phyloP scores from a whole-genome alignment of 2,329 filamentous ascomycete genomes.

The Ophiostoma australiae region DNA sequence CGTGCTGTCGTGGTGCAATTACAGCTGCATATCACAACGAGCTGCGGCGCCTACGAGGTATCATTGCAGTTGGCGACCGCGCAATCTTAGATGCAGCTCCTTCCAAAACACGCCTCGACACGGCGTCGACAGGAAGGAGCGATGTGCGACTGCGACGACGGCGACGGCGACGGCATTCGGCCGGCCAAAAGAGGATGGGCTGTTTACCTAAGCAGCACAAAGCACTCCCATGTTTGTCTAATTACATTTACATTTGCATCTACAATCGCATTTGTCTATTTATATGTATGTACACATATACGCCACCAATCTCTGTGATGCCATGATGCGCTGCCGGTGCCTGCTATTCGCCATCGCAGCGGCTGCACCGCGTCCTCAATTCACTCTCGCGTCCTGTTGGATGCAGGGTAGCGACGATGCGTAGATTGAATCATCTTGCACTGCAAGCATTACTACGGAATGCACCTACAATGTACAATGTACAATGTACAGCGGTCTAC shows the following conservation, averaged over 20 bases:
- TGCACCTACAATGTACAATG: too few relatives aligned
- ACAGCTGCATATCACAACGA: neutral
- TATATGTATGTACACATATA: neutral
- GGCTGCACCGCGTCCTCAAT: neutral
- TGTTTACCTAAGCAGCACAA: too few relatives aligned
- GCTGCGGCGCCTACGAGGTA: too few relatives aligned
- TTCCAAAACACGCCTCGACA: neutral
- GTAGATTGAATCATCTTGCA: neutral
- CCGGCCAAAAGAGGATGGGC: too few relatives aligned
- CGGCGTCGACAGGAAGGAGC: neutral
- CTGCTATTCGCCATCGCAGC: neutral
- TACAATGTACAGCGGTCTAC: too few relatives aligned
- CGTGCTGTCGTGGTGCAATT: neutral
- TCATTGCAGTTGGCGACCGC: neutral
- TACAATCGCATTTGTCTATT: neutral
- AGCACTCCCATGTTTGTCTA: too few relatives aligned
- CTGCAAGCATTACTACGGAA: too few relatives aligned
- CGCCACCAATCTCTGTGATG: slow-evolving; percentile 7
- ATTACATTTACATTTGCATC: neutral
- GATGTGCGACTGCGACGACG: too few relatives aligned
- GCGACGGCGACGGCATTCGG: neutral
- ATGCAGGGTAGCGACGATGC: too few relatives aligned
- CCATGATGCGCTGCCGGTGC: neutral
- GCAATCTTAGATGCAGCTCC: slow-evolving; percentile 5
- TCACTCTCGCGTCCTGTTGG: neutral